A percentile compares a stretch with the other conserved stretches of the same genome.
phyloP scores from a whole-genome alignment of 176 grass and related monocot species.

The Panicum miliaceum region DNA sequence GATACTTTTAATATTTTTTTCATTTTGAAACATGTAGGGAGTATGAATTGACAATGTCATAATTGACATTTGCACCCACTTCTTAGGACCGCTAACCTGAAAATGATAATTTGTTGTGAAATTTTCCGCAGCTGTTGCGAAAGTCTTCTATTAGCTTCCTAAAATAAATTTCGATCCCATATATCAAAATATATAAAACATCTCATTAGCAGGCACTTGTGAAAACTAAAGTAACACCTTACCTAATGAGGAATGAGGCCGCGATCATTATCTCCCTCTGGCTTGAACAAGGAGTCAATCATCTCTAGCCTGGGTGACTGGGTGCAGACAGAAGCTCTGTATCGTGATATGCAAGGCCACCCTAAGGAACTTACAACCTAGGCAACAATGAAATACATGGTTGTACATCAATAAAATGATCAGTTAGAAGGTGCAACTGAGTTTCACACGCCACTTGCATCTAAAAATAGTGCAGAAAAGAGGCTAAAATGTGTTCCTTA shows the following conservation, averaged over 20 bases:
- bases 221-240: neutral
- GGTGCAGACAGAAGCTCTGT: constrained; percentile 70
- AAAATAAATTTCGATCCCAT: neutral
- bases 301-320: constrained; percentile 54
- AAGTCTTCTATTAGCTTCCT: constrained; percentile 56
- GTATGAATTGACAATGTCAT: too few relatives aligned
- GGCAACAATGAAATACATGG: neutral
- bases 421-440: too few relatives aligned
- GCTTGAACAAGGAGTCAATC: constrained; percentile 65
- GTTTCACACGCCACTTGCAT: too few relatives aligned
- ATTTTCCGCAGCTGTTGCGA: constrained; percentile 36
- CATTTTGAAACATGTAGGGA: too few relatives aligned
- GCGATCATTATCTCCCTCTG: constrained; percentile 24
- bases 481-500: too few relatives aligned
- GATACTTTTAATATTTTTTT: too few relatives aligned
- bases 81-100: constrained; percentile 41
- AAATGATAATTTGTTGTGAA: constrained; percentile 63
- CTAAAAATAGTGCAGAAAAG: too few relatives aligned
- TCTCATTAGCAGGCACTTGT: too few relatives aligned
- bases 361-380: constrained; percentile 74
- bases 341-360: constrained; percentile 73
- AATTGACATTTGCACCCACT: too few relatives aligned
- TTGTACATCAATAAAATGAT: too few relatives aligned
- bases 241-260: constrained; percentile 67
- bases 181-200: too few relatives aligned